A percentile compares a stretch with the other conserved stretches of the same genome.
Evolutionary conservation across 768 basidiomycete species (phyloP).

Genomic region (Tulasnella sp.): DNA sequence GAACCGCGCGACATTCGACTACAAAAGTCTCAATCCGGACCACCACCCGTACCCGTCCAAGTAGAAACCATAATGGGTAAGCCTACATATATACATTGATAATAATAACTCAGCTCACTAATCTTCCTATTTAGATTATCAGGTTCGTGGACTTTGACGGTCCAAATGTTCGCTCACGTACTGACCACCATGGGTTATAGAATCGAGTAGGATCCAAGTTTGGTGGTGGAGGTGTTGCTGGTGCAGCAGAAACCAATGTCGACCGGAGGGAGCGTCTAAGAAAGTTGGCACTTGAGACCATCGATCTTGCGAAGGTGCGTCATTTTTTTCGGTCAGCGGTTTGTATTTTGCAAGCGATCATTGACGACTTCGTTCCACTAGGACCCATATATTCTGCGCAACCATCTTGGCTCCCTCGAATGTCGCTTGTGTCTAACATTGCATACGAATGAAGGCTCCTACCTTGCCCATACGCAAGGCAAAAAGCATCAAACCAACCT

Average conservation of each 20-base stretch:
- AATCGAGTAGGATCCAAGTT: conserved; percentile 95
- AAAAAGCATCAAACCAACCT: conserved; percentile 99
- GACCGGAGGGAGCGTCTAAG: conserved; percentile 89
- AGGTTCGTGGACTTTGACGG: background rate
- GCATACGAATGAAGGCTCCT: conserved; percentile 99
- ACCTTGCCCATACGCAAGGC: conserved; percentile 97
- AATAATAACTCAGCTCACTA: background rate
- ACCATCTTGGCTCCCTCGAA: conserved; percentile 96
- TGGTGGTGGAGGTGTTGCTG: conserved; percentile 92
- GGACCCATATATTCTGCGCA: conserved; percentile 98
- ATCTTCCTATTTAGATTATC: background rate
- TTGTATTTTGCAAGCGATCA: background rate
- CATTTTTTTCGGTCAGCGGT: background rate
- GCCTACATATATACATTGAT: background rate
- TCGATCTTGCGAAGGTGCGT: conserved; percentile 89
- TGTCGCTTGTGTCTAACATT: conserved; percentile 95
- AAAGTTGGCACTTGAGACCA: conserved; percentile 93
- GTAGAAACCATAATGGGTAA: background rate
- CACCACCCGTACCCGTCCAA: background rate
- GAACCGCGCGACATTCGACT: background rate
- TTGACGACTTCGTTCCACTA: conserved; percentile 27
- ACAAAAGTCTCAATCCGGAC: background rate
- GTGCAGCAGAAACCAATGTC: conserved; percentile 89
- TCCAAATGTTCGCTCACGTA: background rate
- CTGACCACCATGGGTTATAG: conserved; percentile 35